Evolutionary conservation across 345 rosid genomes (phyloP), one percentile per base, ranked within the genome.

Genomic region (Melaleuca quinquenervia): DNA sequence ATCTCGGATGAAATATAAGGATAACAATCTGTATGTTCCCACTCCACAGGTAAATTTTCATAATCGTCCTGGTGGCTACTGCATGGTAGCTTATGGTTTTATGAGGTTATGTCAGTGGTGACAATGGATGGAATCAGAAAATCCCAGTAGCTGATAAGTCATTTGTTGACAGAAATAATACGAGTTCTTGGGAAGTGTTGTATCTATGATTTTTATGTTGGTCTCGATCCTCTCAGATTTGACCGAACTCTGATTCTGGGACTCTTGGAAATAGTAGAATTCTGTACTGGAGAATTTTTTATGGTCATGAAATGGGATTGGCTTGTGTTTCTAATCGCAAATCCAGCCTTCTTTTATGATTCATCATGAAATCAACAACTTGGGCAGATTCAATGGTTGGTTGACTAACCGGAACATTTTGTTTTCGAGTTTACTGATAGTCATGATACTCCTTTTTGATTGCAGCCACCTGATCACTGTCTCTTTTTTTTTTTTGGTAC

Each of bases 1-100:
- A 50, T 93, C 98, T 87, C 94, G 96, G 87, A 92, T 94, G 88
- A 96, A 94, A 88, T 95, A 92, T 87, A 96, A 97, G 90, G 98
- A 97, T 88, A 93, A 91, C 87, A 96, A 91, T 85, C 89, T 96
- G 49, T 96, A 94, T 85, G 91, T 92, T 85, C 93, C 98, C 83
- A 97, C 93, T 90, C 98, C 94, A 50, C 98, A 96, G 98, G 99
- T 97, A 89, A 88, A 60, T 8, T 32, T 32, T 64, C 51, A 29
- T 22, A 78, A 60, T 48, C 36, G 48, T 85, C 14, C 84, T 52
- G 29, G 27, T 85, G 27, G 52, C 75, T 45, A 52, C 52, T 70
- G 45, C 56, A 44, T 70, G 56, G 49, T 53, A 26, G 27, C 76
- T 15, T 24, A 32, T 50, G 36, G 50, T 15, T 52, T 74, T 7